Percentiles rank a stretch among this genome's conserved stretches.
These are phyloP conservation scores for Volvariella surrecta DNA, from an alignment of 1,284 basidiomycete species.

Conservation along the genomic window DNA sequence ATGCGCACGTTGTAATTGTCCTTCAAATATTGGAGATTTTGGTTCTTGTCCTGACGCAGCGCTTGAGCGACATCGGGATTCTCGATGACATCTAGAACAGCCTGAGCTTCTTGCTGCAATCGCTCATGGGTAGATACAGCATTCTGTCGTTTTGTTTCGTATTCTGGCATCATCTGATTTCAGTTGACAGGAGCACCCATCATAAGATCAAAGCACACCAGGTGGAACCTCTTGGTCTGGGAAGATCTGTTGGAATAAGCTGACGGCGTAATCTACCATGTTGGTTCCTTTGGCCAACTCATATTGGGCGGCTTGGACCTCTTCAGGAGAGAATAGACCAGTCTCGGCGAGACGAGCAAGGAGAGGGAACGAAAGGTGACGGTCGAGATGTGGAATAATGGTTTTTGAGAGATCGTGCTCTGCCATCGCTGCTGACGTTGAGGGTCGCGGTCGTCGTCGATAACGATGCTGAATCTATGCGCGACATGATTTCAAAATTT, in stretches of 20 bases:
- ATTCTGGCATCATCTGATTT: slow-evolving; percentile 43
- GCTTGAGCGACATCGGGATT: slow-evolving; percentile 93
- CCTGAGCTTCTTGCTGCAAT: slow-evolving; percentile 84
- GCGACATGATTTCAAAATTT: too few relatives aligned
- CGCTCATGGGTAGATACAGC: slow-evolving; percentile 80
- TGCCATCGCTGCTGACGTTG: slow-evolving; percentile 39
- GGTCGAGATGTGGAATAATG: slow-evolving; percentile 88
- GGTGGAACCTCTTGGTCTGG: slow-evolving; percentile 59
- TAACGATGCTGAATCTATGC: too few relatives aligned
- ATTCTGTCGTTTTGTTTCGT: slow-evolving; percentile 70
- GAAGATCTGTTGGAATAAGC: slow-evolving; percentile 71
- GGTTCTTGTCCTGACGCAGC: slow-evolving; percentile 90
- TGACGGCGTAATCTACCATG: slow-evolving; percentile 88
- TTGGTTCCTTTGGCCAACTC: slow-evolving; percentile 95
- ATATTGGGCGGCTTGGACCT: slow-evolving; percentile 86
- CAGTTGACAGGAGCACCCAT: slow-evolving; percentile 2
- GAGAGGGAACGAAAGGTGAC: slow-evolving; percentile 89
- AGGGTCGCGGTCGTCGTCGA: too few relatives aligned
- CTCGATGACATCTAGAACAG: slow-evolving; percentile 92
- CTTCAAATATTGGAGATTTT: slow-evolving; percentile 91
- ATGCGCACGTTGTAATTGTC: slow-evolving; percentile 81
- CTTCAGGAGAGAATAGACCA: slow-evolving; percentile 63
- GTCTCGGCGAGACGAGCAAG: slow-evolving; percentile 80
- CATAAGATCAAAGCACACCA: slow-evolving; percentile 34
- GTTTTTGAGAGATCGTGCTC: slow-evolving; percentile 88